Conservation (phyloP, 2,329 filamentous ascomycete species). For the Fusarium sp. region DNA sequence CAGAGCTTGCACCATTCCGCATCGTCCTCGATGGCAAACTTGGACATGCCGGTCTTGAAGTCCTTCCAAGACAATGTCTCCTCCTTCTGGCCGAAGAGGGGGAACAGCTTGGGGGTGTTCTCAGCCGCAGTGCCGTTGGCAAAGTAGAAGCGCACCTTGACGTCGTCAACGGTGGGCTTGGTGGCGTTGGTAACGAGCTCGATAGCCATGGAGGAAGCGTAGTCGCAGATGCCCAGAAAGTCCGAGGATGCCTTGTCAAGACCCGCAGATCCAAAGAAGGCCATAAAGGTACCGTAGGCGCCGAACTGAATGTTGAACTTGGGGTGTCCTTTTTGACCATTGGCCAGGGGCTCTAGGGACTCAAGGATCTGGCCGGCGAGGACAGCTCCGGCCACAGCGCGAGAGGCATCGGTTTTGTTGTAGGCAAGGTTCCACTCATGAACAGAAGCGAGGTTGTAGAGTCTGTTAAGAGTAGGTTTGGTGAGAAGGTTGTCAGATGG, state of each 20-base stretch:
- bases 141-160: slow-evolving; percentile 72
- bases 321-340: slow-evolving; percentile 50
- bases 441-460: slow-evolving; percentile 79
- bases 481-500: slow-evolving; percentile 71
- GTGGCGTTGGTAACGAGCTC: slow-evolving; percentile 73
- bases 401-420: slow-evolving; percentile 77
- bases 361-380: slow-evolving; percentile 67
- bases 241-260: slow-evolving; percentile 64
- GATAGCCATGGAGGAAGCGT: slow-evolving; percentile 84
- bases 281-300: slow-evolving; percentile 71
- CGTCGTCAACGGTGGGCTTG: slow-evolving; percentile 58
- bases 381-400: slow-evolving; percentile 68
- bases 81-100: slow-evolving; percentile 70
- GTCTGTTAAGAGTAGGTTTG: slow-evolving; percentile 67
- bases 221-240: slow-evolving; percentile 85
- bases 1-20: slow-evolving; percentile 80
- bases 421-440: slow-evolving; percentile 89
- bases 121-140: slow-evolving; percentile 67
- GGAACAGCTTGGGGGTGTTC: slow-evolving; percentile 65
- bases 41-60: slow-evolving; percentile 72
- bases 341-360: slow-evolving; percentile 65
- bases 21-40: slow-evolving; percentile 75
- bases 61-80: slow-evolving; percentile 73
- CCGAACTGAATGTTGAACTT: slow-evolving; percentile 68
- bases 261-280: slow-evolving; percentile 71